Percentiles rank a stretch among this genome's conserved stretches.
These are phyloP conservation scores for Diaporthe ilicicola DNA, from an alignment of 2,329 filamentous ascomycete genomes.

Conservation along the genomic window DNA sequence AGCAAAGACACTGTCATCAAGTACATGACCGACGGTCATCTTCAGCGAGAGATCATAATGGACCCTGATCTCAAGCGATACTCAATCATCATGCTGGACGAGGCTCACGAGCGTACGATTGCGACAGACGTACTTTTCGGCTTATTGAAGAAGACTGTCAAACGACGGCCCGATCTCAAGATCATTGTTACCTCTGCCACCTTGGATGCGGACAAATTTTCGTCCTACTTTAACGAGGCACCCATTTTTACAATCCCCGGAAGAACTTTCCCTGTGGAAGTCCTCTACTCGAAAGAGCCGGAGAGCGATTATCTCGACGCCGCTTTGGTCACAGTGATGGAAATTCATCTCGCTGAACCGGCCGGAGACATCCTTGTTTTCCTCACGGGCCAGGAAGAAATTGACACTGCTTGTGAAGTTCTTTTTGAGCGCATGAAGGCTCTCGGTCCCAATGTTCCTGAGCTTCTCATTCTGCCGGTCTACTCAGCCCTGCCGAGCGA, in stretches of 20 bases:
- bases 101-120: constrained; percentile 97
- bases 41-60: constrained; percentile 92
- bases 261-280: constrained; percentile 92
- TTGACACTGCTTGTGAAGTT: constrained; percentile 93
- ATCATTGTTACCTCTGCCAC: constrained; percentile 97
- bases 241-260: constrained; percentile 98
- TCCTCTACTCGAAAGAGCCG: constrained; percentile 93
- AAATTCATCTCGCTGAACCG: constrained; percentile 94
- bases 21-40: constrained; percentile 99
- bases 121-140: constrained; percentile 96
- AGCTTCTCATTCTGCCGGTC: constrained; percentile 93
- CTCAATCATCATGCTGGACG: constrained; percentile 97
- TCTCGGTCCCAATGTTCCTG: constrained; percentile 87
- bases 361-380: constrained; percentile 96
- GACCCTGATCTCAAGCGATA: constrained; percentile 91
- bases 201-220: constrained; percentile 97
- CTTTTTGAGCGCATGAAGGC: constrained; percentile 96
- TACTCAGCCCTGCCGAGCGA: constrained; percentile 94
- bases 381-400: constrained; percentile 96
- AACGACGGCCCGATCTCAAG: constrained; percentile 86
- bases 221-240: constrained; percentile 92
- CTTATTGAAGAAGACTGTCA: constrained; percentile 90
- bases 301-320: constrained; percentile 96
- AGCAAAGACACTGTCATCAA: constrained; percentile 91
- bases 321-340: constrained; percentile 96